These are phyloP conservation scores for Phanerochaete carnosa DNA, from an alignment of 768 basidiomycete genomes.

Conservation along the genomic window DNA sequence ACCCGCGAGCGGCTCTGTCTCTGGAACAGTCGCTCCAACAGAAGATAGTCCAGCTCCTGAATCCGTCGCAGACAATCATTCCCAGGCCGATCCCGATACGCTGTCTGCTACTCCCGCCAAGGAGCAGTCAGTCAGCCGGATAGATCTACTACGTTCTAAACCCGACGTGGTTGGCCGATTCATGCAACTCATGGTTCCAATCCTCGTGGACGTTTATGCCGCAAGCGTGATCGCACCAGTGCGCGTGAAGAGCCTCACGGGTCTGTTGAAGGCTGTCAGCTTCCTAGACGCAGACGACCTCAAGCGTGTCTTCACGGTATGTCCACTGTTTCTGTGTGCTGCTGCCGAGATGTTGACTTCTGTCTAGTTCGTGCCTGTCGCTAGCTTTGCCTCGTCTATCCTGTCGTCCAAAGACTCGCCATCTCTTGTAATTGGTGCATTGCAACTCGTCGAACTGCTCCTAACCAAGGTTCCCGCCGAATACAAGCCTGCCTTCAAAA, in stretches of 20 bases:
- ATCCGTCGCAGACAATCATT: slow-evolving; percentile 19
- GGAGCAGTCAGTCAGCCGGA: slow-evolving; percentile 50
- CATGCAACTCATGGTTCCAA: slow-evolving; percentile 87
- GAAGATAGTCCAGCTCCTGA: slow-evolving; percentile 16
- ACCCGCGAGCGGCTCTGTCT: not conserved
- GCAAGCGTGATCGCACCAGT: slow-evolving; percentile 90
- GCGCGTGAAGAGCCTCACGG: slow-evolving; percentile 84
- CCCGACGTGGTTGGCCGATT: slow-evolving; percentile 78
- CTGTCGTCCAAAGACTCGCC: slow-evolving; percentile 91
- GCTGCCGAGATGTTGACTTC: slow-evolving; percentile 3
- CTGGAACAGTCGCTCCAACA: not conserved
- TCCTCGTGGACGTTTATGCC: slow-evolving; percentile 98
- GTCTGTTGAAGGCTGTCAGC: slow-evolving; percentile 86
- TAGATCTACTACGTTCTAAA: slow-evolving; percentile 72
- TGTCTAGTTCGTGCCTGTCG: slow-evolving; percentile 83
- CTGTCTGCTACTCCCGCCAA: slow-evolving; percentile 23
- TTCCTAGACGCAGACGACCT: slow-evolving; percentile 80
- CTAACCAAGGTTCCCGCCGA: slow-evolving; percentile 78
- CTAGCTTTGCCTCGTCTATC: slow-evolving; percentile 92
- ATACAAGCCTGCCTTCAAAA: slow-evolving; percentile 85
- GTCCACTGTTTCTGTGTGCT: slow-evolving; percentile 23
- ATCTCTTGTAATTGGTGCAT: slow-evolving; percentile 78
- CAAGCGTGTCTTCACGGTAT: slow-evolving; percentile 71
- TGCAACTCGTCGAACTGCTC: slow-evolving; percentile 92
- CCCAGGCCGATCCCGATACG: slow-evolving; percentile 31